Conservation (phyloP, 345 rosid genomes). For the Linum lewisii region DNA sequence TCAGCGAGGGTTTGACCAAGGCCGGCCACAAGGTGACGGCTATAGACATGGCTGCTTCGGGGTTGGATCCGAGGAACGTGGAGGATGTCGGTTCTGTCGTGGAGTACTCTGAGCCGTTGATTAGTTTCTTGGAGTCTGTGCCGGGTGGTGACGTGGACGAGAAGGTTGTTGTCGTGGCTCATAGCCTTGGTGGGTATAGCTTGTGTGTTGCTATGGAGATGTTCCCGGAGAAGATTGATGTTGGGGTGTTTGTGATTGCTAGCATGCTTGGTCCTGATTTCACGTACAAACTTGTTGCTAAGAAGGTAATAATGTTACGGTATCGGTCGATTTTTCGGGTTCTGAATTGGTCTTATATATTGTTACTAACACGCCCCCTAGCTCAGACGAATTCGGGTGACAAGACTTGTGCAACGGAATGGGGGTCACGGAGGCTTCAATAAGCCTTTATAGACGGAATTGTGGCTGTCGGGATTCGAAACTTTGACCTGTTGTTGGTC, state of each 20-base stretch:
- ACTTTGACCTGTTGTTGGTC: too few species aligned
- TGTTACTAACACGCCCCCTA: too few species aligned
- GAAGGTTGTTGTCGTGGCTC: constrained; percentile 35
- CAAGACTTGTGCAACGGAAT: too few species aligned
- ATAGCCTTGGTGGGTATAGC: constrained; percentile 25
- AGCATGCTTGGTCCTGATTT: constrained; percentile 29
- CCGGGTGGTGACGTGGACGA: constrained; percentile 15
- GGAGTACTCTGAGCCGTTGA: constrained; percentile 27
- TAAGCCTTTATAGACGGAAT: too few species aligned
- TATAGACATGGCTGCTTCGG: constrained; percentile 27
- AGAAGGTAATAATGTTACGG: too few species aligned
- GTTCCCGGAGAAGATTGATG: constrained; percentile 29
- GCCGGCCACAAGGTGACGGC: constrained; percentile 23
- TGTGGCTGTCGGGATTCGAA: too few species aligned
- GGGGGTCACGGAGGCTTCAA: too few species aligned
- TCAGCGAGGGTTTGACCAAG: constrained; percentile 13
- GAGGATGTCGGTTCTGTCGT: constrained; percentile 16
- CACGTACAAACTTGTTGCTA: constrained; percentile 4
- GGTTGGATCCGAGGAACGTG: constrained; percentile 19
- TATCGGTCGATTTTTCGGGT: too few species aligned
- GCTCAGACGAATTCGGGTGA: too few species aligned
- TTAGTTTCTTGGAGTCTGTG: constrained; percentile 23
- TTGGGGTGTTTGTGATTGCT: constrained; percentile 25
- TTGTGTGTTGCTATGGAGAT: constrained; percentile 35
- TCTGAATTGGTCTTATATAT: too few species aligned